These are phyloP conservation scores for Cladochytrium replicatum DNA, from an alignment of 192 early-diverging fungal genomes.

Conservation along the genomic window DNA sequence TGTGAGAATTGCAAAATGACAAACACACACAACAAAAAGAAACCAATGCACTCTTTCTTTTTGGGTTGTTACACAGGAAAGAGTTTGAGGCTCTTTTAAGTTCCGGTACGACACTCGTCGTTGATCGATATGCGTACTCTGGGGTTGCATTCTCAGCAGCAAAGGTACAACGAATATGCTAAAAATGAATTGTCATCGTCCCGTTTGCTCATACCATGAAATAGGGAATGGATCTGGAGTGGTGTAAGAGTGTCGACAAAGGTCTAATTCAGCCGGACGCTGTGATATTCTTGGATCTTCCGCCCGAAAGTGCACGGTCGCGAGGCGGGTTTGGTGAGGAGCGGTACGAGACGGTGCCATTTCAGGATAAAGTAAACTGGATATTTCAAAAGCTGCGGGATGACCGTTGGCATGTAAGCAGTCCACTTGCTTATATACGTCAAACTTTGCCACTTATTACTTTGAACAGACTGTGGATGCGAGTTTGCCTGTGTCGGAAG, in stretches of 20 bases:
- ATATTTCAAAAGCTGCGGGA: slow-evolving; percentile 54
- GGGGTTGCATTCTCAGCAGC: slow-evolving; percentile 87
- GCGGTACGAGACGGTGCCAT: slow-evolving; percentile 74
- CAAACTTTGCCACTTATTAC: too few species aligned
- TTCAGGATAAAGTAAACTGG: slow-evolving; percentile 70
- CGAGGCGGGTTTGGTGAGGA: slow-evolving; percentile 87
- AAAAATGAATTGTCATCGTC: neutral
- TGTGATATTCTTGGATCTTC: slow-evolving; percentile 81
- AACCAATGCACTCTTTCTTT: too few species aligned
- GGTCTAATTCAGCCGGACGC: slow-evolving; percentile 79
- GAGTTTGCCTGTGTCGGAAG: too few species aligned
- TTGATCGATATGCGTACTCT: slow-evolving; percentile 94
- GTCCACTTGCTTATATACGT: too few species aligned
- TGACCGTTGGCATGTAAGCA: slow-evolving; percentile 14
- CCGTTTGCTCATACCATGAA: neutral
- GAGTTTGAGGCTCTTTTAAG: neutral
- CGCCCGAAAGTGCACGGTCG: slow-evolving; percentile 59
- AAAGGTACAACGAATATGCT: slow-evolving; percentile 42
- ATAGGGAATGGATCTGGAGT: slow-evolving; percentile 66
- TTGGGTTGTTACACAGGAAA: slow-evolving; percentile 13
- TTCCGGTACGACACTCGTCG: slow-evolving; percentile 64
- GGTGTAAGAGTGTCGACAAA: slow-evolving; percentile 80
- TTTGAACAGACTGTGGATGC: too few species aligned
- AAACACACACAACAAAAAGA: slow-evolving; percentile 4
- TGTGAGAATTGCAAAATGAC: slow-evolving; percentile 34